Evolutionary conservation across 2,329 filamentous ascomycete species (phyloP).

Genomic region (Dothistroma pini): DNA sequence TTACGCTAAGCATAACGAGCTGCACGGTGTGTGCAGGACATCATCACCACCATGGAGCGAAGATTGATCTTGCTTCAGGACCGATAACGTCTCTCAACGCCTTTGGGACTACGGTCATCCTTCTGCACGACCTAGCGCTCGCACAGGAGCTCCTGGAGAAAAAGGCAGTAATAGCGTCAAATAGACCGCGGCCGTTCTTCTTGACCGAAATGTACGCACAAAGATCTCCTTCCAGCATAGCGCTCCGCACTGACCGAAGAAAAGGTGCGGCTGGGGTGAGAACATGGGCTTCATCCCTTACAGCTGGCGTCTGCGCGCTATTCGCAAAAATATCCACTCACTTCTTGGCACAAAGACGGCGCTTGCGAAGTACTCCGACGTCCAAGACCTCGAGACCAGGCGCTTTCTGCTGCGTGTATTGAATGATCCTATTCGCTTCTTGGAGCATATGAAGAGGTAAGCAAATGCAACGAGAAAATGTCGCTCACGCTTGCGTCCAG

Average conservation of each 20-base stretch:
- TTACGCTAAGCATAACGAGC: constrained; percentile 43
- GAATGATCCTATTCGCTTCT: constrained; percentile 37
- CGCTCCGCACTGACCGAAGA: not conserved
- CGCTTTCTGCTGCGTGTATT: constrained; percentile 44
- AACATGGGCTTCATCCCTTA: constrained; percentile 23
- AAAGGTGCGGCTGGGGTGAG: constrained; percentile 38
- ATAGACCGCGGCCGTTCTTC: constrained; percentile 32
- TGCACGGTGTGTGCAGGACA: constrained; percentile 7
- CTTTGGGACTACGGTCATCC: constrained; percentile 42
- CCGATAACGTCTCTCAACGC: constrained; percentile 40
- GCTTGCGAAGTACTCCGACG: constrained; percentile 38
- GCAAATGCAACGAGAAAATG: not conserved
- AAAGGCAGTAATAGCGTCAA: constrained; percentile 37
- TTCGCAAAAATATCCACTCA: constrained; percentile 47
- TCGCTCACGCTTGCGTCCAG: not conserved
- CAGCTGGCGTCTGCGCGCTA: constrained; percentile 18
- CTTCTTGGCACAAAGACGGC: constrained; percentile 44
- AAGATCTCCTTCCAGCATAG: not conserved
- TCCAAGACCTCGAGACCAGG: constrained; percentile 46
- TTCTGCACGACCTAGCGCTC: constrained; percentile 39
- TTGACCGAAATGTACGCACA: constrained; percentile 14
- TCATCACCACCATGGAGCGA: not conserved
- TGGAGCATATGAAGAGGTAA: constrained; percentile 41
- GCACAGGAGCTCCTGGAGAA: constrained; percentile 41
- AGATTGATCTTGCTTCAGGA: constrained; percentile 6